phyloP scores from a whole-genome alignment of 768 basidiomycete species.

The Tricholoma saponaceum region DNA sequence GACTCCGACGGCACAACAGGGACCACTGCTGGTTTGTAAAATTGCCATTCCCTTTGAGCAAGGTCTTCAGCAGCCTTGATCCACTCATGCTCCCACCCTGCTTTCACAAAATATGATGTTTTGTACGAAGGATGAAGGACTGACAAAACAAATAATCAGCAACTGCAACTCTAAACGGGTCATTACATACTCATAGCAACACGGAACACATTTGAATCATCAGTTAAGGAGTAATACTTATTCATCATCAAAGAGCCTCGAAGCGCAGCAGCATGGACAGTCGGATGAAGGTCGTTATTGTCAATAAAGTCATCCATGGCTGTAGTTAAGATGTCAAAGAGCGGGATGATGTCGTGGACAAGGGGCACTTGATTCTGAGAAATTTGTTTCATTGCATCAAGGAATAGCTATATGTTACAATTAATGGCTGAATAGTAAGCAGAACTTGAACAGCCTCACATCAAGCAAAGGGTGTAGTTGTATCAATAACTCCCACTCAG shows the following conservation, averaged over 20 bases:
- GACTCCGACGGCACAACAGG: background rate
- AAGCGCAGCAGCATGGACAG: background rate
- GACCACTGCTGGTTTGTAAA: background rate
- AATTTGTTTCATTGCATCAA: slow-evolving; percentile 10
- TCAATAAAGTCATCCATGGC: slow-evolving; percentile 7
- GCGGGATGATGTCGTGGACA: slow-evolving; percentile 19
- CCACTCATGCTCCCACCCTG: slow-evolving; percentile 18
- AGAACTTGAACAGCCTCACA: slow-evolving; percentile 5
- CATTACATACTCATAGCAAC: slow-evolving; percentile 14
- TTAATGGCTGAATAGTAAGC: background rate
- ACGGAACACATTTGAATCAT: slow-evolving; percentile 8
- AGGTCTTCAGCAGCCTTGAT: slow-evolving; percentile 9
- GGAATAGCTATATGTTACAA: background rate
- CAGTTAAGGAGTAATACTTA: slow-evolving; percentile 14
- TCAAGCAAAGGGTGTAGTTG: slow-evolving; percentile 14
- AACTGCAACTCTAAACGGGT: too few relatives aligned
- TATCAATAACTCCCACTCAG: slow-evolving; percentile 17
- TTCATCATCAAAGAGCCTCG: slow-evolving; percentile 3
- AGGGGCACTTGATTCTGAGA: slow-evolving; percentile 10
- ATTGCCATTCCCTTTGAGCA: background rate
- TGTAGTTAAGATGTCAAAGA: slow-evolving; percentile 15
- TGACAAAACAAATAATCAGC: background rate
- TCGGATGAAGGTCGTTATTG: slow-evolving; percentile 1
- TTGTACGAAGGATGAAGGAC: slow-evolving; percentile 17
- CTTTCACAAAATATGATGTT: slow-evolving; percentile 13